Percentiles rank a stretch among this genome's conserved stretches.
phyloP scores from a whole-genome alignment of 805 yeast species.

The Kuraishia piskuri region DNA sequence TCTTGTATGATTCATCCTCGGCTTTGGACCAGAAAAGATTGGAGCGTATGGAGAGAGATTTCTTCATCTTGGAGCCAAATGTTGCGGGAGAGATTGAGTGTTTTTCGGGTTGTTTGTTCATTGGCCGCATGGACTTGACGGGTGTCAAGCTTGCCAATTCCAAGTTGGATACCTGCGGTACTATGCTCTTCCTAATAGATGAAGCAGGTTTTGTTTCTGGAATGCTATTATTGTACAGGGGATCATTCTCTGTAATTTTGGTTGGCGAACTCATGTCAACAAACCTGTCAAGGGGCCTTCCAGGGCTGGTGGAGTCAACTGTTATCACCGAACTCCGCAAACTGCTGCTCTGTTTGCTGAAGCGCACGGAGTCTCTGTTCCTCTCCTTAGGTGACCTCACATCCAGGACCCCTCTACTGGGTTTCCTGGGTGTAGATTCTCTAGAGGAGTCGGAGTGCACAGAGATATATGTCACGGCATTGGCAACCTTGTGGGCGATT shows the following conservation, averaged over 20 bases:
- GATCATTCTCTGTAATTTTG: not conserved
- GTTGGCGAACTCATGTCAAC: not conserved
- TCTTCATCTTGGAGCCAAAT: conserved; percentile 5
- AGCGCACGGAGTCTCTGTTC: not conserved
- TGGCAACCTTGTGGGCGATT: conserved; percentile 14
- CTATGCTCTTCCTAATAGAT: not conserved
- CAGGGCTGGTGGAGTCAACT: not conserved
- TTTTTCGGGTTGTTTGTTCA: not conserved
- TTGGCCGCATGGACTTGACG: not conserved
- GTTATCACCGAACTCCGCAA: not conserved
- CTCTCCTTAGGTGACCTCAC: not conserved
- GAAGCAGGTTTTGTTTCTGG: not conserved
- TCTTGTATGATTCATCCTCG: not conserved
- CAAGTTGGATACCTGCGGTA: not conserved
- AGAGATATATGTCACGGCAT: conserved; percentile 1
- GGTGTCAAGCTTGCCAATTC: not conserved
- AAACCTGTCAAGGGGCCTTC: not conserved
- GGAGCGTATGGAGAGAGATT: conserved; percentile 22
- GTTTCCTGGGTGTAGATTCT: conserved; percentile 2
- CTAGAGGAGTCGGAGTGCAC: conserved; percentile 8
- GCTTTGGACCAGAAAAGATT: conserved; percentile 10
- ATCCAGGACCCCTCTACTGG: not conserved
- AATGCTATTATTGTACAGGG: not conserved
- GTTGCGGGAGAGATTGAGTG: not conserved
- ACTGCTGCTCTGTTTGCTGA: not conserved